These are phyloP conservation scores for Aschersonia sp. DNA, from an alignment of 2,329 filamentous ascomycete genomes.

Conservation along the genomic window DNA sequence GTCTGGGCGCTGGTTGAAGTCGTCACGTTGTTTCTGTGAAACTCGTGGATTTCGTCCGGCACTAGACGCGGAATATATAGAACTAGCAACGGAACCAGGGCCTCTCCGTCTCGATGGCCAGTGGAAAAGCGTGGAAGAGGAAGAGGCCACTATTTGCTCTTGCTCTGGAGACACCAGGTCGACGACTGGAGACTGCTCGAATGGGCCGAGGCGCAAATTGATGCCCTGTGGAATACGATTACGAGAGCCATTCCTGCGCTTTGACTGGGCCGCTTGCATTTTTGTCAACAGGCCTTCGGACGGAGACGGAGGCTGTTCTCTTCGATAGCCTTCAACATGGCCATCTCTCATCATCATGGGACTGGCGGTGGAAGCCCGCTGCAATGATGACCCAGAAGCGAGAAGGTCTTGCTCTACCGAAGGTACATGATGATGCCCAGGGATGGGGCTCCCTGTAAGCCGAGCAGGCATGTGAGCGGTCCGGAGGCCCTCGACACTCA, in stretches of 20 bases:
- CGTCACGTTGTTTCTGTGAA: conserved; percentile 52
- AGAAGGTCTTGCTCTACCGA: conserved; percentile 28
- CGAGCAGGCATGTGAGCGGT: conserved; percentile 10
- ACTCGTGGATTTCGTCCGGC: conserved; percentile 33
- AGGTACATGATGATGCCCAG: conserved; percentile 19
- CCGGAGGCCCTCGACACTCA: conserved; percentile 16
- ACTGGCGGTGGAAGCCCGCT: conserved; percentile 53
- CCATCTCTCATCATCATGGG: conserved; percentile 46
- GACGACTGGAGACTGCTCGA: conserved; percentile 33
- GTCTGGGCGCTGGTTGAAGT: conserved; percentile 78
- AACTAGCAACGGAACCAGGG: conserved; percentile 41
- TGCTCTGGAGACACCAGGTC: conserved; percentile 43
- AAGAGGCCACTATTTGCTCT: conserved; percentile 21
- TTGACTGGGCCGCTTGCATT: conserved; percentile 41
- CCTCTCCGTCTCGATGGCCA: conserved; percentile 39
- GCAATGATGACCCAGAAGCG: conserved; percentile 30
- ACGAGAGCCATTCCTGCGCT: conserved; percentile 55
- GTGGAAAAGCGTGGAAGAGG: conserved; percentile 37
- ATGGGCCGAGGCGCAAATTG: conserved; percentile 47
- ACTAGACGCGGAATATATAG: conserved; percentile 41
- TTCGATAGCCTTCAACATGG: conserved; percentile 17
- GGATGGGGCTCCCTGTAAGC: conserved; percentile 13
- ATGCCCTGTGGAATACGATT: conserved; percentile 64
- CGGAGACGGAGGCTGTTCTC: conserved; percentile 45
- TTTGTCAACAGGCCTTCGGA: conserved; percentile 45